A percentile compares a stretch with the other conserved stretches of the same genome.
These are phyloP conservation scores for Cerioporus squamosus DNA, from an alignment of 1,284 basidiomycete genomes.

Conservation along the genomic window DNA sequence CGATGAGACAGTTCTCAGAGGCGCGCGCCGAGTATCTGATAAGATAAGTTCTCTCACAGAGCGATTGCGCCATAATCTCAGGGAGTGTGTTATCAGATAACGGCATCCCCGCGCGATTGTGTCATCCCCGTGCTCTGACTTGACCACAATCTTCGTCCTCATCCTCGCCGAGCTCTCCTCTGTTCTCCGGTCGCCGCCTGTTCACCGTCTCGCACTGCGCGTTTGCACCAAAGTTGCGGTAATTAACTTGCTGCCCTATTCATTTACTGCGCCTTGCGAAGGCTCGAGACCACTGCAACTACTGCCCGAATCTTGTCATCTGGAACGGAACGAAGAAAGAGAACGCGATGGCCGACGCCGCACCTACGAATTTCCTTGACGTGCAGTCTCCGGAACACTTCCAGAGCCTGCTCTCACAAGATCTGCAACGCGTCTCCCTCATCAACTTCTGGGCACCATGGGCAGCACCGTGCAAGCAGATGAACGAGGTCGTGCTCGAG, in stretches of 20 bases:
- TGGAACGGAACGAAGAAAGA: neutral
- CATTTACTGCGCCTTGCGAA: neutral
- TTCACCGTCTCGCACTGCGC: neutral
- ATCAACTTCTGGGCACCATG: slow-evolving; percentile 95
- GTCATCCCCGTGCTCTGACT: neutral
- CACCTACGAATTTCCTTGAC: slow-evolving; percentile 50
- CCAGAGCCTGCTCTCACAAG: slow-evolving; percentile 72
- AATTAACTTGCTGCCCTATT: neutral
- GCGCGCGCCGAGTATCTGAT: neutral
- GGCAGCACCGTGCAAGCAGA: slow-evolving; percentile 88
- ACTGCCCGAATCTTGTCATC: too few species aligned
- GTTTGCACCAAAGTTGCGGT: too few species aligned
- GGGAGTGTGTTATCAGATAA: slow-evolving; percentile 2
- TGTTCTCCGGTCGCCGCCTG: neutral
- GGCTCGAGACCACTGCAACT: neutral
- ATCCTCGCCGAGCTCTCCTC: too few species aligned
- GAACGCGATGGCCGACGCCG: slow-evolving; percentile 23
- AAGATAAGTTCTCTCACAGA: slow-evolving; percentile 3
- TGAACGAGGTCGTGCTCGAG: slow-evolving; percentile 79
- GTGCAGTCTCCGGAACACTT: slow-evolving; percentile 75
- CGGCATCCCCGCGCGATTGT: slow-evolving; percentile 4
- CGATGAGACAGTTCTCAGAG: neutral
- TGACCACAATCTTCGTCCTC: too few species aligned
- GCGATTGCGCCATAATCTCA: slow-evolving; percentile 10
- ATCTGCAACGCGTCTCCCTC: slow-evolving; percentile 80